Evolutionary conservation across 345 rosid species (phyloP).

Genomic region (Brassica rapa): DNA sequence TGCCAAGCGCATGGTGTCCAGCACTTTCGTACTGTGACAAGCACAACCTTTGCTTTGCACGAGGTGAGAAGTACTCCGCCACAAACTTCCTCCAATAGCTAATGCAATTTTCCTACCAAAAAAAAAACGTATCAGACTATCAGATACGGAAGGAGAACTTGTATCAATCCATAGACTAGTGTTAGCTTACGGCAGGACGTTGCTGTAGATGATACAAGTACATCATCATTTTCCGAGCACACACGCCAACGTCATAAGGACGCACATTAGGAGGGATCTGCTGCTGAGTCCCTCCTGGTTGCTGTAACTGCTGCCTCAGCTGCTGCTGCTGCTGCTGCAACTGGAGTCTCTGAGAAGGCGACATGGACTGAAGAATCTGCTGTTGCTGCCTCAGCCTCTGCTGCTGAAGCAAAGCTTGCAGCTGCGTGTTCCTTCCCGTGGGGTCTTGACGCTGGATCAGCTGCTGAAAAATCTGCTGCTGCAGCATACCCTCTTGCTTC

Average conservation of each 20-base stretch:
- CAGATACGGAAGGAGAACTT: neutral
- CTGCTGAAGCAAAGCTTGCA: conserved; percentile 71
- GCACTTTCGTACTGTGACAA: conserved; percentile 84
- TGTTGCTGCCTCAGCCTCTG: conserved; percentile 64
- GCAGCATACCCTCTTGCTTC: conserved; percentile 82
- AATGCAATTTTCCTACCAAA: conserved; percentile 71
- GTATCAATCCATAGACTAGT: neutral
- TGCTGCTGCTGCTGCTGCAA: conserved; percentile 59
- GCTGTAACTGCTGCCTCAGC: conserved; percentile 52
- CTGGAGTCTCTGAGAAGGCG: conserved; percentile 79
- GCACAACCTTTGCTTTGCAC: conserved; percentile 94
- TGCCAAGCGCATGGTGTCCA: conserved; percentile 38
- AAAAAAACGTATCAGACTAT: conserved; percentile 13
- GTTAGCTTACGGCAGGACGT: conserved; percentile 68
- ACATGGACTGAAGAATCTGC: conserved; percentile 70
- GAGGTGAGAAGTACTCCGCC: conserved; percentile 89
- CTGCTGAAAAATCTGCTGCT: conserved; percentile 78
- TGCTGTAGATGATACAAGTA: conserved; percentile 89
- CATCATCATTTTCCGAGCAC: conserved; percentile 94
- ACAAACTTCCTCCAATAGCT: conserved; percentile 99
- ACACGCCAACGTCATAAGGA: conserved; percentile 78
- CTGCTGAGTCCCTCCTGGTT: conserved; percentile 65
- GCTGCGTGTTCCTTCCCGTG: conserved; percentile 61
- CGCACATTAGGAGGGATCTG: conserved; percentile 57
- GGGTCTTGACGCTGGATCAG: conserved; percentile 77